Base-by-base conservation (phyloP, 352 stramenopile genomes). In the Albugo laibachii region DNA sequence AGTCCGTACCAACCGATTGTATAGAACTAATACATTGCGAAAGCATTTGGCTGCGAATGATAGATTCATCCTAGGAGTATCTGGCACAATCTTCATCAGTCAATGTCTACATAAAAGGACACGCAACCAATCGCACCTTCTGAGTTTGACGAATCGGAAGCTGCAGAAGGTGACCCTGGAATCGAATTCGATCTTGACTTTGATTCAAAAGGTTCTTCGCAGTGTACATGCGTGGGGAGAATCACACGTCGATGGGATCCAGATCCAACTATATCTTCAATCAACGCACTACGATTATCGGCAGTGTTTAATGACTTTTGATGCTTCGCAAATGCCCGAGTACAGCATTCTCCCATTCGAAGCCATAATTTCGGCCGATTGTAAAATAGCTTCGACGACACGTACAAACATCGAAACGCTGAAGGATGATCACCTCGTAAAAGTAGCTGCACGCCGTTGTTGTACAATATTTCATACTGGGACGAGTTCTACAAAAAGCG, bases 351-450 rank as follows among this genome's bases (percentile, higher is more conserved):
- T 5, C 83, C 84, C 55, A 95, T 80, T 8, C 84, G 78, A 8
- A 95, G 67, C 84, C 84, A 95, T 37, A 95, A 58, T 62, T 92
- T 89, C 2, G 84, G 84, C 8, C 84, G 79, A 51, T 95, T 94
- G 54, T 93, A 92, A 45, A 92, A 91, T 47, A 93, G 41, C 2
- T 78, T 65, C 38, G 84, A 92, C 8, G 84, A 85, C 47, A 72
- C 70, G 55, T 92, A 69, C 58, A 95, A 91, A 60, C 83, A 94
- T 34, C 78, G 80, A 50, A 95, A 91, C 10, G 84, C 84, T 21
- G 89, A 52, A 36, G 65, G 52, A 42, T 80, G 87, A 37, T 92
- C 66, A 15, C 77, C 77, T 50, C 87, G 72, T 40, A 94, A 57
- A 45, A 95, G 56, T 38, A 95, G 56, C 41, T 95, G 83, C 31